phyloP scores from a whole-genome alignment of 441 rosid species.

The Gossypium schwendimanii region DNA sequence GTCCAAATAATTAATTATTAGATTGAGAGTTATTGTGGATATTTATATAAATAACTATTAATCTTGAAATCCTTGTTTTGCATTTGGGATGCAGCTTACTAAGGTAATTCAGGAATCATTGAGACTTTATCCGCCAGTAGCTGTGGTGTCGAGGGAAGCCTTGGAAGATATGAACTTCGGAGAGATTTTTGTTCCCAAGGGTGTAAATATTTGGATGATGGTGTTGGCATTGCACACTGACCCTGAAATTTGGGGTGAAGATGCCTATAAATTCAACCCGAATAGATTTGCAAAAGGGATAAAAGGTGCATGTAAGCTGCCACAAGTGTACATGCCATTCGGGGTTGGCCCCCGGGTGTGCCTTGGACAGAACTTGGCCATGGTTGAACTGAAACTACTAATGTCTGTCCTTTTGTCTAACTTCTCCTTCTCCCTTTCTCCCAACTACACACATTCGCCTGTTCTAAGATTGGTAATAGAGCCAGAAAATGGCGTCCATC shows the following conservation, averaged over 20 bases:
- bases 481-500: constrained; percentile 51
- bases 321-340: constrained; percentile 52
- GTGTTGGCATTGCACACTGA: constrained; percentile 45
- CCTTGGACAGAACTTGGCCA: constrained; percentile 60
- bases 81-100: constrained; percentile 34
- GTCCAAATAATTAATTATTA: neutral
- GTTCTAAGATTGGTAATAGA: constrained; percentile 49
- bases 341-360: constrained; percentile 63
- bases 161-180: constrained; percentile 48
- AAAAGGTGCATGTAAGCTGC: constrained; percentile 50
- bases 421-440: constrained; percentile 50
- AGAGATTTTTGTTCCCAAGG: constrained; percentile 40
- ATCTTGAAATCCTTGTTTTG: neutral
- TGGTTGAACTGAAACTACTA: constrained; percentile 59
- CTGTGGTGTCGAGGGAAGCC: constrained; percentile 70
- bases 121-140: constrained; percentile 62
- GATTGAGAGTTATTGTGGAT: neutral
- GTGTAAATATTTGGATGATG: constrained; percentile 51
- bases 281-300: constrained; percentile 58
- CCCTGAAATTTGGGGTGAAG: constrained; percentile 62
- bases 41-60: neutral
- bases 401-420: constrained; percentile 38
- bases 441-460: constrained; percentile 48
- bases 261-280: constrained; percentile 46
- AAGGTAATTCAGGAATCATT: constrained; percentile 68